Evolutionary conservation across 176 grass and related monocot species (phyloP), one percentile per base, ranked within the genome.

Genomic region (Dendrocalamus sinicus): DNA sequence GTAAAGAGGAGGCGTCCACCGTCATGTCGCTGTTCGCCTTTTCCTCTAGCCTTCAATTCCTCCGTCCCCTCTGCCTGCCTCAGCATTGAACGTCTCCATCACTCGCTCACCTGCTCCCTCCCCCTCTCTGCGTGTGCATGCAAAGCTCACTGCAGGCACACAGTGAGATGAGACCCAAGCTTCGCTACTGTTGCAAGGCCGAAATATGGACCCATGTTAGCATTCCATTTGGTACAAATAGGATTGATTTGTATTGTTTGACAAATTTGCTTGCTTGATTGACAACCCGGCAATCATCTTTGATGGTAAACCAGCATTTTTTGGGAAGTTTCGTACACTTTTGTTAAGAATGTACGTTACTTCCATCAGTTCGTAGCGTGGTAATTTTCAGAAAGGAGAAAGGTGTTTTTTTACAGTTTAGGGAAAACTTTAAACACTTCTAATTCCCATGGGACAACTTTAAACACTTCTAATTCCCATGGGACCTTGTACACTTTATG

Each of bases 11-110:
- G 79, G 40, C 3, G 30, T 19, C 20, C 52, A 54, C 50, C 57
- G 81, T 67, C 75, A 79, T 11, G 82, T 85, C 87, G 82, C 81
- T 85, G 76, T 84, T 80, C 0, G 39, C 87, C 24, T 79, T 54
- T 45, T 43, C 14, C 45, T 74, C 82, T 61, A 44, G 54, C 55
- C 66, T 87, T 87, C 77, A 80, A 80, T 80, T 80, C 68, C 76
- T 22, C 32, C 67, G 75, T 48, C 37, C 39, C 40, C n/a, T 47
- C 46, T 2, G 26, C 37, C 30, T 14, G 58, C 4, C 9, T n/a
- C 72, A 82, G 63, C 19, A 62, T 61, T 88, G 69, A 82, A 88
- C 54, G 64, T 77, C 86, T 9, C 72, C 61, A 68, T 76, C 78
- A 39, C 78, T 55, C 58, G 43, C 67, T 37, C 59, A 35, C 70